Evolutionary conservation across 1,139 yeast species (phyloP), one percentile per base, ranked within the genome.

Genomic region (Debaryomyces fabryi): DNA sequence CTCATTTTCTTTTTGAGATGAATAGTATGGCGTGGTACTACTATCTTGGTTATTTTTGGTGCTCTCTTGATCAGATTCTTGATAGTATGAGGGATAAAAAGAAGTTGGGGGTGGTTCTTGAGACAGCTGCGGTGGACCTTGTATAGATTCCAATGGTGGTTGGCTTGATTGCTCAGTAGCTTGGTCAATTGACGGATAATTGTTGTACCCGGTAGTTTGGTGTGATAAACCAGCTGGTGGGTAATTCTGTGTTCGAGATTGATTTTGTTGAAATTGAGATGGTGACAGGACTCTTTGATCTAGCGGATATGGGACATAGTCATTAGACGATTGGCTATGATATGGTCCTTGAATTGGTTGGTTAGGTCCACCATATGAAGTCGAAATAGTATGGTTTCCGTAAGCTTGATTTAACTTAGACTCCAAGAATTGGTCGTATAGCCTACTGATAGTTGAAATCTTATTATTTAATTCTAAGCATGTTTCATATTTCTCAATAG

Each of bases 381-480:
- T 21, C 12, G 53, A 48, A 15, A 67, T 54, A 16, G 53, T 54
- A 46, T 72, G 78, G 45, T 58, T 63, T 9, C 74, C 73, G 58
- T 79, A 79, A 1, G 82, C 81, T 54, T 69, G 69, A 30, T 72
- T 68, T 46, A 86, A 72, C 63, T 91, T 78, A 34, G 81, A 78
- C 56, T 93, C 97, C 52, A 92, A 73, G 47, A 88, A 77, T 52
- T 81, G 81, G 64, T 93, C 97, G 61, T 93, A 93, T 42, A 87
- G 76, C 52, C 88, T 77, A 58, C 86, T 81, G 29, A 91, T 87
- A 3, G 95, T 86, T 45, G 88, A 84, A 47, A 93, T 78, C 61
- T 93, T 90, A 42, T 88, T 83, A 65, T 89, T 91, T 79, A 90
- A 76, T 50, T 88, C 93, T 54, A 88, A 81, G 51, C 87, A 79